Percentiles rank a stretch among this genome's conserved stretches.
phyloP scores from a whole-genome alignment of 2,329 filamentous ascomycete genomes.

The Colletotrichum sp. region DNA sequence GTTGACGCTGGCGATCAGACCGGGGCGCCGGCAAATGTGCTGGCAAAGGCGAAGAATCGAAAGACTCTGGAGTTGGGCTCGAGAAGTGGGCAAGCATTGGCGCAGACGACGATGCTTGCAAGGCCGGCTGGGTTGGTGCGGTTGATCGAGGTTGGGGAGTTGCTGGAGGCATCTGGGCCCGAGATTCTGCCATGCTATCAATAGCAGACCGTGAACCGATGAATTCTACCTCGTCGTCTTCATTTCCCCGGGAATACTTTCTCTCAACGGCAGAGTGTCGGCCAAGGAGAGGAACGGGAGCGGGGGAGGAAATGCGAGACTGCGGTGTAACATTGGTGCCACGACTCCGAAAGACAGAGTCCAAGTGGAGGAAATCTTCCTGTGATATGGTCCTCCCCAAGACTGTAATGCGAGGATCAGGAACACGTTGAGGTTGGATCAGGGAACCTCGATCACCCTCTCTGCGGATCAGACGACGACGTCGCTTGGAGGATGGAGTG shows the following conservation, averaged over 20 bases:
- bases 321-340: neutral
- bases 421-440: neutral
- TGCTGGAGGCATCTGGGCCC: neutral
- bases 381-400: neutral
- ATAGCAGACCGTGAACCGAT: neutral
- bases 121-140: neutral
- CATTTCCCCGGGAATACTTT: rapidly evolving
- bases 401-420: neutral
- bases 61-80: neutral
- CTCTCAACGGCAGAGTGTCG: neutral
- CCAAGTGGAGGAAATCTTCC: neutral
- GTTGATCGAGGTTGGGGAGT: neutral
- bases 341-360: neutral
- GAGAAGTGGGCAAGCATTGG: neutral
- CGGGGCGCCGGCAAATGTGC: neutral
- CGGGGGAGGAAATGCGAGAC: neutral
- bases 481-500: neutral
- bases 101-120: neutral
- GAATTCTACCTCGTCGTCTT: neutral
- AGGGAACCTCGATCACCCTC: neutral
- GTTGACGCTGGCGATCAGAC: neutral
- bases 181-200: neutral
- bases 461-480: neutral
- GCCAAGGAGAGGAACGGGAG: neutral
- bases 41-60: neutral